Conservation (phyloP, 495 filamentous ascomycete genomes). For the Peziza echinospora region DNA sequence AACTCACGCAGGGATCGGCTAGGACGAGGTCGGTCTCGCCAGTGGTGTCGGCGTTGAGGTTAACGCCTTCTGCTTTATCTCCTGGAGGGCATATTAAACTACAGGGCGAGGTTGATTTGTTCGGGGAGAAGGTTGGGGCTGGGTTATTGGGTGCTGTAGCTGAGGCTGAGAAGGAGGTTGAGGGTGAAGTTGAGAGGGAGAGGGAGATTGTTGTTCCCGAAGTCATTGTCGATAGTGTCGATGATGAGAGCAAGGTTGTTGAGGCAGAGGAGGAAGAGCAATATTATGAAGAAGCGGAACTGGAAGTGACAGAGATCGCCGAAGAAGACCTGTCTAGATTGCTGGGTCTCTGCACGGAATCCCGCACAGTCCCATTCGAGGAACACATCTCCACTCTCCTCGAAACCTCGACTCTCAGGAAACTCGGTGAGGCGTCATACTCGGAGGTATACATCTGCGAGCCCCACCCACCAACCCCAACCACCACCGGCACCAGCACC, state of each 20-base stretch:
- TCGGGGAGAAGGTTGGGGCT: not conserved
- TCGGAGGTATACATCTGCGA: constrained; percentile 16
- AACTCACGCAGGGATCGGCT: not conserved
- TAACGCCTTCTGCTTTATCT: not conserved
- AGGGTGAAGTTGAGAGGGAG: not conserved
- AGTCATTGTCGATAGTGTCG: not conserved
- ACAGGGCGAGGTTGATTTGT: not conserved
- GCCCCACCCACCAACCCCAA: too few relatives aligned
- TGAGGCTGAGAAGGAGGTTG: not conserved
- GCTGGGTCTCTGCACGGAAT: constrained; percentile 7
- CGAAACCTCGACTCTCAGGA: constrained; percentile 6
- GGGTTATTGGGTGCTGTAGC: not conserved
- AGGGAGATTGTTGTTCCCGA: not conserved
- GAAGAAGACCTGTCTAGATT: constrained; percentile 4
- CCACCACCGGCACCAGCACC: too few relatives aligned
- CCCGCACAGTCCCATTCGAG: constrained; percentile 11
- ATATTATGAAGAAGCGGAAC: not conserved
- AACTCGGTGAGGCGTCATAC: constrained; percentile 19
- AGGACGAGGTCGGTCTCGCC: not conserved
- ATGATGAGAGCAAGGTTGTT: not conserved
- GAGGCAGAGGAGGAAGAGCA: not conserved
- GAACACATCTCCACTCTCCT: constrained; percentile 8
- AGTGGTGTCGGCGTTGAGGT: not conserved
- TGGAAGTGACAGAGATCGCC: not conserved
- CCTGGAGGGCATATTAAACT: not conserved